Base-by-base conservation (phyloP, 1,284 basidiomycete species). In the Microbotryum scabiosae region DNA sequence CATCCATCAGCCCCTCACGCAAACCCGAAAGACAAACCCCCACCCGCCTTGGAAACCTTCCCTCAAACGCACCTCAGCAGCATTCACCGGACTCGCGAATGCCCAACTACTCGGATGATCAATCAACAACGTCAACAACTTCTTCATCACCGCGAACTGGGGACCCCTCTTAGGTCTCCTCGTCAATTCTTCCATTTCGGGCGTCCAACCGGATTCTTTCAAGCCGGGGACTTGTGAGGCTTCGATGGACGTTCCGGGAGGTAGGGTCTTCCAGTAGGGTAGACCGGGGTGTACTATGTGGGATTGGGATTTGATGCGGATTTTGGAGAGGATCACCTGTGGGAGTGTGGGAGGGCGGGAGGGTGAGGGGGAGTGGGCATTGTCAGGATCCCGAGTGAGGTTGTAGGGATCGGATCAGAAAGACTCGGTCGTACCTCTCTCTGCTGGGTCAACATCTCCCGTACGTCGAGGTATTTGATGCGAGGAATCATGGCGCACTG, bases 181-280 rank as follows among this genome's bases (percentile, higher is more conserved):
- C 26, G 79, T 75, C 86, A 83, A 81, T 56, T 85, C 81, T 67
- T 85, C 82, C 83, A 94, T 87, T 59, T 86, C 85, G 4, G 86
- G 85, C 54, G 87, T 90, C 96, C 96, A 98, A 0, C 91, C 92
- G 62, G 86, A 92, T 76, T 97, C 91, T 51, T 69, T 69, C 46
- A 96, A 78, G 1, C 92, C 92, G 16, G 91, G 92, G 18, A 97
- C 84, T 45, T 70, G 56, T 0, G 70, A 68, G 0, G 73, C 72
- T 36, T 68, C 67, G 48, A 68, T 56, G 44, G 57, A 51, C 16
- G 45, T 47, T 8, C 56, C 65, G 12, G 75, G 70, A 10, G 72
- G 67, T 8, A 55, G 62, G 7, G 69, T 67, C n/a, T 71, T 67
- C 74, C 96, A 96, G 63, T 87, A 82, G 7, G 85, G 79, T 56